phyloP scores from a whole-genome alignment of 2,329 filamentous ascomycete genomes.

The Calonectria pteridis region DNA sequence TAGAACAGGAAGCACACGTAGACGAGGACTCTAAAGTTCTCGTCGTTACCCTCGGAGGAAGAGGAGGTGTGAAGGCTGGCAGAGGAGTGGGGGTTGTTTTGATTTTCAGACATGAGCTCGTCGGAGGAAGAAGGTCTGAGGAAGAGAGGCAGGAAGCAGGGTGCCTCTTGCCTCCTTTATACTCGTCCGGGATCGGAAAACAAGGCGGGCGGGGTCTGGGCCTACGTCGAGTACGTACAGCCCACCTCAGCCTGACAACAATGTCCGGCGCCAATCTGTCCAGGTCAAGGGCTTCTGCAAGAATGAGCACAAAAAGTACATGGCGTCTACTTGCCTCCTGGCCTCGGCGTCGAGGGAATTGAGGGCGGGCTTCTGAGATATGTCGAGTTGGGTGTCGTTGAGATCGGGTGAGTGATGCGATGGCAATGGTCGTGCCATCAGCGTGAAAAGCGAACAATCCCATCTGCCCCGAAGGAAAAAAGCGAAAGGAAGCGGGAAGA shows the following conservation, averaged over 20 bases:
- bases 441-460: neutral
- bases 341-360: neutral
- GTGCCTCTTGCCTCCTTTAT: neutral
- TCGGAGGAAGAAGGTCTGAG: neutral
- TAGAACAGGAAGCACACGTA: no score
- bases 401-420: neutral
- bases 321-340: neutral
- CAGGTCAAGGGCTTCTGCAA: neutral
- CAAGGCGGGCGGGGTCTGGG: neutral
- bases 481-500: neutral
- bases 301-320: neutral
- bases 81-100: neutral
- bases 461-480: neutral
- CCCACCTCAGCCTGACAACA: neutral
- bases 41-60: neutral
- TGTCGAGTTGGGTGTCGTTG: neutral
- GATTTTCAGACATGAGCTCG: neutral
- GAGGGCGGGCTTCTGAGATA: neutral
- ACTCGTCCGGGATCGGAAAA: neutral
- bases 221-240: neutral
- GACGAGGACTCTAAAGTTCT: neutral
- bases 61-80: neutral
- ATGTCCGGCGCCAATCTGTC: neutral
- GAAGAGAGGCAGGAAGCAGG: neutral
- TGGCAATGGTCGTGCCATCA: neutral